Conservation (phyloP, 345 rosid genomes). For the Acer saccharum region DNA sequence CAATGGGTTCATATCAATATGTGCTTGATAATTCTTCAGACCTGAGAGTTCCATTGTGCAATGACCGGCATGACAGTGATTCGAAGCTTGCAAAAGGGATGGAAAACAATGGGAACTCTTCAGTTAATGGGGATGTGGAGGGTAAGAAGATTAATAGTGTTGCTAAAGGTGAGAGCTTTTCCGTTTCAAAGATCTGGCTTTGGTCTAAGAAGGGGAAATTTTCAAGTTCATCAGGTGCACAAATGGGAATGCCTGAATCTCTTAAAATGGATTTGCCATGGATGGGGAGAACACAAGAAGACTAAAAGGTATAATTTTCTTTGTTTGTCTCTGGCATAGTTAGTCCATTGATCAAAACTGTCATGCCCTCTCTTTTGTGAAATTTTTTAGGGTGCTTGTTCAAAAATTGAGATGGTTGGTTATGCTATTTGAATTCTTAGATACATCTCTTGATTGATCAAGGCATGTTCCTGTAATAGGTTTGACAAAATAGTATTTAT, state of each 20-base stretch:
- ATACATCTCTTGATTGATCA: neutral
- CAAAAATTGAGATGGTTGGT: slow-evolving; percentile 6
- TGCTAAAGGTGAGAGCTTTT: slow-evolving; percentile 80
- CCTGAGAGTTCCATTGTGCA: slow-evolving; percentile 52
- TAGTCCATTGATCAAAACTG: slow-evolving; percentile 18
- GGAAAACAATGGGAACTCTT: slow-evolving; percentile 38
- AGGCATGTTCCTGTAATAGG: slow-evolving; percentile 5
- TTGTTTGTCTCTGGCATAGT: slow-evolving; percentile 10
- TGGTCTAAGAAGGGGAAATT: slow-evolving; percentile 79
- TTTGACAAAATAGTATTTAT: slow-evolving; percentile 20
- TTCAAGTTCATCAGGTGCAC: slow-evolving; percentile 48
- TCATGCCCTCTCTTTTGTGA: slow-evolving; percentile 13
- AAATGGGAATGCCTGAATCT: slow-evolving; percentile 53
- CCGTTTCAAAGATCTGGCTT: slow-evolving; percentile 88
- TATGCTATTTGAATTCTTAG: slow-evolving; percentile 19
- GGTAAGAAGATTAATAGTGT: slow-evolving; percentile 60
- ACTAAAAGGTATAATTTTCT: slow-evolving; percentile 32
- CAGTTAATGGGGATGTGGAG: slow-evolving; percentile 38
- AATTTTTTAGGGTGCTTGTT: slow-evolving; percentile 22
- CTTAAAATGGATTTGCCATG: slow-evolving; percentile 66
- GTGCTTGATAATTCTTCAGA: slow-evolving; percentile 70
- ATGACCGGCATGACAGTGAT: slow-evolving; percentile 27
- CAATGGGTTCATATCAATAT: slow-evolving; percentile 89
- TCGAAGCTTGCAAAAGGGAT: slow-evolving; percentile 27
- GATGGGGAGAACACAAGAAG: slow-evolving; percentile 53